A percentile compares a stretch with the other conserved stretches of the same genome.
Evolutionary conservation across 495 filamentous ascomycete genomes (phyloP).

Genomic region (Penicillium manginii): DNA sequence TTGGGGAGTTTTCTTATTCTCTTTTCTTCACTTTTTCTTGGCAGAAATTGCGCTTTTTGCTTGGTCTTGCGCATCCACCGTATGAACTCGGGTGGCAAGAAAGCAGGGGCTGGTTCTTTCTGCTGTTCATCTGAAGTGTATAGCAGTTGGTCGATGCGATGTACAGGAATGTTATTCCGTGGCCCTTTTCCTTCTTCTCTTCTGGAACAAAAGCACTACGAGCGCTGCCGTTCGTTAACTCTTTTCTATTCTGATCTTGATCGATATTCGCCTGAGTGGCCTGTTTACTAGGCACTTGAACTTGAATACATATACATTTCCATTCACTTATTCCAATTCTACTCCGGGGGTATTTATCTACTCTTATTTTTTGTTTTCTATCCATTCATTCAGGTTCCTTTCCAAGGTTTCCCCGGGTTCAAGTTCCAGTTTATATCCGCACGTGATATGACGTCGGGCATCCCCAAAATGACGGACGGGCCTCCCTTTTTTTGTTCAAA

Average conservation of each 20-base stretch:
- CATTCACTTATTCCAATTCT: not conserved
- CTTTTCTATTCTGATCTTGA: constrained; percentile 7
- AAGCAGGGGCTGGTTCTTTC: constrained; percentile 12
- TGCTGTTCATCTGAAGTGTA: constrained; percentile 19
- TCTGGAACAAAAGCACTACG: constrained; percentile 14
- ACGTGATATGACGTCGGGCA: constrained; percentile 29
- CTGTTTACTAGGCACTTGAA: not conserved
- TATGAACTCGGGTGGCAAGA: not conserved
- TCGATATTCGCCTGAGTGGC: constrained; percentile 4
- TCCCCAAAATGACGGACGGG: constrained; percentile 25
- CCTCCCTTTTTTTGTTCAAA: constrained; percentile 16
- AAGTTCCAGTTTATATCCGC: constrained; percentile 11
- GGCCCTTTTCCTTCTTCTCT: constrained; percentile 6
- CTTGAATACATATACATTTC: constrained; percentile 14
- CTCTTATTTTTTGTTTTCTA: not conserved
- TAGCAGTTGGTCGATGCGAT: constrained; percentile 20
- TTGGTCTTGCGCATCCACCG: constrained; percentile 4
- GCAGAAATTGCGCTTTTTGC: not conserved
- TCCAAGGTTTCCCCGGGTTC: constrained; percentile 1
- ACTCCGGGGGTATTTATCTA: not conserved
- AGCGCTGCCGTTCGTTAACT: not conserved
- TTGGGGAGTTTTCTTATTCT: not conserved
- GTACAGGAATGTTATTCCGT: constrained; percentile 24
- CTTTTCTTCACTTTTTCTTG: not conserved
- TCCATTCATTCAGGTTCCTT: not conserved